Evolutionary conservation across 805 yeast species (phyloP), one percentile per base, ranked within the genome.

Genomic region (Nakazawaea peltata): DNA sequence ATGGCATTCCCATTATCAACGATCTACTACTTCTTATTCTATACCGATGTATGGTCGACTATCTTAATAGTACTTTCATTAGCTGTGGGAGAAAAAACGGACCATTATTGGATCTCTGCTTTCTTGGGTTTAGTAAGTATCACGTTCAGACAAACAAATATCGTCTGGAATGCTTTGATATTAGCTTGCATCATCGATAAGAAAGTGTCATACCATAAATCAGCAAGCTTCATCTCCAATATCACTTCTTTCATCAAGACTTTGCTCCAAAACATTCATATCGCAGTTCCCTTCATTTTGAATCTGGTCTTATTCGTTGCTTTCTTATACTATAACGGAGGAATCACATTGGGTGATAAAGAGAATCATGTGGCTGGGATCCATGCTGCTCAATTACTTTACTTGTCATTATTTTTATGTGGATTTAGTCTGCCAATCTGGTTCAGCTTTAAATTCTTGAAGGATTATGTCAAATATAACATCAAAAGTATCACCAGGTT

Each of bases 31-130:
- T 76, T 77, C 23, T 59, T 92, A 24, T 92, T 77, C 58, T 92
- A 92, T 57, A 92, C 98, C 0, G 98, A 92, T 51, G 80, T 87
- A 1, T 88, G 97, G 97, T 74, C 96, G 0, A 72, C 92, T 0
- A 68, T 83, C 1, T 59, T 84, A 19, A 69, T 88, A 6, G 41
- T 84, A 10, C 63, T 66, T 2, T 67, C 81, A 2, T 61, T 77
- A 23, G n/a, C n/a, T n/a, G 63, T 76, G 5, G 48, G 69, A 24
- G 77, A 65, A 3, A 48, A 71, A 13, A 53, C 15, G n/a, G 42
- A 42, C 19, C 53, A 57, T 15, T 44, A 63, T 7, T 34, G 41
- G 5, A 22, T 64, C 1, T 65, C 86, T 39, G 80, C 81, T 0
- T 2, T 70, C 4, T 44, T 78, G 18, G 83, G 84, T 0, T 66